phyloP scores from a whole-genome alignment of 768 basidiomycete species.

The Paxillus ammoniavirescens region DNA sequence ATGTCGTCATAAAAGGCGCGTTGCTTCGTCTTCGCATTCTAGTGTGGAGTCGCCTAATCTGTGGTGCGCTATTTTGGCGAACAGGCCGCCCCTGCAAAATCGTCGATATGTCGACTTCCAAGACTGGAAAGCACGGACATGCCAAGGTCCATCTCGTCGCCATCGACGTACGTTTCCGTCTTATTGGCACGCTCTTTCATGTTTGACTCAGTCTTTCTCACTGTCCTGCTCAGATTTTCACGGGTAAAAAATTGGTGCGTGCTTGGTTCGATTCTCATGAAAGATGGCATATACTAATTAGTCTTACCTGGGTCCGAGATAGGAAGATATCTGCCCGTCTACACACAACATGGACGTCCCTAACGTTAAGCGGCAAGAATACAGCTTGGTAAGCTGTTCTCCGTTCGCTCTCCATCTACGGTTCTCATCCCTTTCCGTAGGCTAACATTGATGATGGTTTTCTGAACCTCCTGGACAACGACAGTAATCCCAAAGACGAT shows the following conservation, averaged over 20 bases:
- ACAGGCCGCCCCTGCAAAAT: conserved; percentile 94
- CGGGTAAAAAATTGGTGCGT: conserved; percentile 91
- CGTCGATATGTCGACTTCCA: conserved; percentile 99
- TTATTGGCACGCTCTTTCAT: background rate
- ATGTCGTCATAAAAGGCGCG: conserved; percentile 92
- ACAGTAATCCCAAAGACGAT: conserved; percentile 87
- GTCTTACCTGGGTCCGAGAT: conserved; percentile 16
- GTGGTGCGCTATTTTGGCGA: background rate
- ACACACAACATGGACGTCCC: conserved; percentile 99
- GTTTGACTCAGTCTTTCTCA: conserved; percentile 10
- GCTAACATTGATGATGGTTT: conserved; percentile 91
- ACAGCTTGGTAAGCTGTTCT: conserved; percentile 65
- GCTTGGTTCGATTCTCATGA: conserved; percentile 4
- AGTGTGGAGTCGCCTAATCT: conserved; percentile 1
- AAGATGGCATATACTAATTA: background rate
- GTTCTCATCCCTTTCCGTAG: conserved; percentile 33
- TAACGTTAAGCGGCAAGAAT: conserved; percentile 88
- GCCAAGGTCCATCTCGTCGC: conserved; percentile 98
- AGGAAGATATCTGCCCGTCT: conserved; percentile 94
- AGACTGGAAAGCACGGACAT: conserved; percentile 99
- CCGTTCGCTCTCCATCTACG: background rate
- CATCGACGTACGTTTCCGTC: conserved; percentile 74
- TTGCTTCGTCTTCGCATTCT: background rate
- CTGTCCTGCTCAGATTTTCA: conserved; percentile 78
- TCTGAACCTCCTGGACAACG: conserved; percentile 88